phyloP scores from a whole-genome alignment of 805 yeast species.

The Candida maesae region DNA sequence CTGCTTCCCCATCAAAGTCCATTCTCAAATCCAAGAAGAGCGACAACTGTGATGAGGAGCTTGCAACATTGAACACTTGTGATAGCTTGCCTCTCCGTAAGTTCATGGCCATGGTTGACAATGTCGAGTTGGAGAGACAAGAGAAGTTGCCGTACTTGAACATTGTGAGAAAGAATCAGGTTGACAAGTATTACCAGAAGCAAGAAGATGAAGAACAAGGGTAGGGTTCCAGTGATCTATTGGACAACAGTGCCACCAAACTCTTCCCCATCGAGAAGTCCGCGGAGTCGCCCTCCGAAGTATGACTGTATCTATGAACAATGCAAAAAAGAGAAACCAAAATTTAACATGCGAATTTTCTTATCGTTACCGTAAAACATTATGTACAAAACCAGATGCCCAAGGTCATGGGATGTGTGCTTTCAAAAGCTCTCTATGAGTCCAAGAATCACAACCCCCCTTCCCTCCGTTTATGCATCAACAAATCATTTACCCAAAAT shows the following conservation, averaged over 20 bases:
- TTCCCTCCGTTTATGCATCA: no score
- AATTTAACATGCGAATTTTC: no score
- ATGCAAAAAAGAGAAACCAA: no score
- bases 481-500: constrained; percentile 58
- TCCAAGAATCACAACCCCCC: no score
- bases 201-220: no score
- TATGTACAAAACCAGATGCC: not conserved
- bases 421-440: no score
- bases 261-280: no score
- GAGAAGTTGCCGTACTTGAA: not conserved
- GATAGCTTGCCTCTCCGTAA: not conserved
- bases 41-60: not conserved
- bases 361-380: not conserved
- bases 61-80: not conserved
- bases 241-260: no score
- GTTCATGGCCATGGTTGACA: not conserved
- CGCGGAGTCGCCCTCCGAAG: no score
- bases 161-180: not conserved
- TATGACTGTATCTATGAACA: no score
- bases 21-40: constrained; percentile 7
- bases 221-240: no score
- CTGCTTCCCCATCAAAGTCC: not conserved
- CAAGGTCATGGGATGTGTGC: no score
- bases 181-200: not conserved
- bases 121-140: not conserved